Evolutionary conservation across 768 basidiomycete genomes (phyloP).

Genomic region (Aureoboletus auriporus): DNA sequence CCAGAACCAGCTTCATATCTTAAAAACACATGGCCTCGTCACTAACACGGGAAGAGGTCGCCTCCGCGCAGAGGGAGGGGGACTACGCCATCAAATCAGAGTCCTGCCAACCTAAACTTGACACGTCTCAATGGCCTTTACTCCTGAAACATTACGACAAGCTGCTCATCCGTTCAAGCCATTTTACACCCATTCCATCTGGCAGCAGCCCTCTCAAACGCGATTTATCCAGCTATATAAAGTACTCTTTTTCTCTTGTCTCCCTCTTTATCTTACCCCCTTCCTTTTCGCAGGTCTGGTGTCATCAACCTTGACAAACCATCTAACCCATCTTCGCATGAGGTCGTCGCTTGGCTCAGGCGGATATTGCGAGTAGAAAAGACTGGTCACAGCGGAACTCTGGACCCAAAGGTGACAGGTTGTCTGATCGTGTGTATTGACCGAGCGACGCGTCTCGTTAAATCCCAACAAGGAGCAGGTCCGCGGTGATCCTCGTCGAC

Average conservation of each 20-base stretch:
- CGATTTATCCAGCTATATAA: constrained; percentile 88
- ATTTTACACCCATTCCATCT: constrained; percentile 96
- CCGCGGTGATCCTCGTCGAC: constrained; percentile 20
- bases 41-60: constrained; percentile 64
- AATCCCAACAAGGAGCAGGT: constrained; percentile 98
- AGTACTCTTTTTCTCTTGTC: constrained; percentile 43
- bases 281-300: constrained; percentile 65
- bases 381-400: constrained; percentile 97
- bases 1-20: background rate
- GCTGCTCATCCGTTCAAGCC: constrained; percentile 86
- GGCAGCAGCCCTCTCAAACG: constrained; percentile 95
- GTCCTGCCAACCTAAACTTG: constrained; percentile 64
- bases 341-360: constrained; percentile 98
- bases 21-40: constrained; percentile 16
- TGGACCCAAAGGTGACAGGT: constrained; percentile 98
- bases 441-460: constrained; percentile 94
- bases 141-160: constrained; percentile 99
- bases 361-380: constrained; percentile 97
- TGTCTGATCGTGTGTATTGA: constrained; percentile 99
- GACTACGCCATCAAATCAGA: constrained; percentile 85
- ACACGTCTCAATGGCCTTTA: constrained; percentile 97
- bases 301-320: constrained; percentile 99
- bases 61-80: constrained; percentile 66
- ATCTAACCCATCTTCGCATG: constrained; percentile 97
- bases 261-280: background rate